phyloP scores from a whole-genome alignment of 306 rosid genomes.

The Quercus aquifolioides region DNA sequence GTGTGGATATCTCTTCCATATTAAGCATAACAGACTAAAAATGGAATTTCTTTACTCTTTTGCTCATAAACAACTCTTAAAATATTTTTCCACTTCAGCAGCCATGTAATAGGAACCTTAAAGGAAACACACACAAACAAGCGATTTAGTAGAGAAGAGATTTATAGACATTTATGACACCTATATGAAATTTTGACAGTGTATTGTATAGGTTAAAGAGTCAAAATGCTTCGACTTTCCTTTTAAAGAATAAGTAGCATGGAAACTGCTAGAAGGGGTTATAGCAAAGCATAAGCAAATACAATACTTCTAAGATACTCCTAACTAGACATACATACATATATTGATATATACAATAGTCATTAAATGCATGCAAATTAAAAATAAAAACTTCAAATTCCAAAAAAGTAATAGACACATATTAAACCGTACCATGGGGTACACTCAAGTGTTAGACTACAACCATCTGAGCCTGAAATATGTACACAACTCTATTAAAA shows the following conservation, averaged over 20 bases:
- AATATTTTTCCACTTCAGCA: background rate
- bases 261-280: background rate
- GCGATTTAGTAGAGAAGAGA: background rate
- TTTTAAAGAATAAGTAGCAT: background rate
- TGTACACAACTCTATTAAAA: background rate
- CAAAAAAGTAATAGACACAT: background rate
- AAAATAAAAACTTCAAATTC: background rate
- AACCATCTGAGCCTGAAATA: background rate
- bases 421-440: background rate
- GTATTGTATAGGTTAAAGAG: background rate
- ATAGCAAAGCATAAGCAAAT: background rate
- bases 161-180: background rate
- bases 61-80: background rate
- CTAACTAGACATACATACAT: background rate
- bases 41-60: background rate
- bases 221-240: background rate
- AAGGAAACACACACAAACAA: background rate
- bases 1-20: background rate
- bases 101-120: background rate
- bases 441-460: background rate
- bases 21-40: background rate
- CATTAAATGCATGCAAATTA: background rate
- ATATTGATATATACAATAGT: background rate
- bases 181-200: background rate
- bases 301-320: background rate